Base-by-base conservation (phyloP, 768 basidiomycete species). In the Suillus luteus region DNA sequence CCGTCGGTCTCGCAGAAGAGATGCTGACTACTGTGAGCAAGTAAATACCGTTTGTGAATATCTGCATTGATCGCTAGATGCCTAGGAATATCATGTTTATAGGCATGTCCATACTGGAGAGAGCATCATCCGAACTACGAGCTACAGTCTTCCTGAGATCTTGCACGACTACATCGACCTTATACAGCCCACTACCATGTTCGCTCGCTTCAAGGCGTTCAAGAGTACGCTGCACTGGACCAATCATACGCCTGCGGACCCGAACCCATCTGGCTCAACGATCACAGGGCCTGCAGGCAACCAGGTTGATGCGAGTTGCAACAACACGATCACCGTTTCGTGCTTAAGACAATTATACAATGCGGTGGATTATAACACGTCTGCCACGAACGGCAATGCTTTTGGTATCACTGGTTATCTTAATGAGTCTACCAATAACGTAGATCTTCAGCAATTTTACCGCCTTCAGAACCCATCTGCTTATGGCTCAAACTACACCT, bases 151-250 rank as follows among this genome's bases (percentile, higher is more conserved):
- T 22, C 90, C 90, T 0, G 78, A 79, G 59, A 64, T 81, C 62
- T 73, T 91, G 54, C 81, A 86, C 67, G 76, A 78, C 5, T 88
- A 91, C 69, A 71, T 91, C 62, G 88, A 90, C 43, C 73, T 91
- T 33, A 77, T 92, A 37, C 88, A 91, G 66, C 90, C 91, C 0
- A 91, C 90, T 2, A 91, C 89, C 2, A 81, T 85, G 72, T 92
- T 91, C 67, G 77, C 80, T 51, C 81, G 81, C 62, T 74, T 77
- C 63, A 83, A 79, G 65, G 74, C 75, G 10, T 75, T 83, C 62
- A 79, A 68, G 62, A 79, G 81, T 7, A 83, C 78, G 0, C 68
- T 85, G 31, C 75, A 78, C 61, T 76, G 69, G 70, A 65, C 75
- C 11, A 67, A 68, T 2, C 49, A 67, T 33, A 37, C 1, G 59